Evolutionary conservation across 768 basidiomycete genomes (phyloP), one percentile per base, ranked within the genome.

Genomic region (Rossbeevera mucosa): DNA sequence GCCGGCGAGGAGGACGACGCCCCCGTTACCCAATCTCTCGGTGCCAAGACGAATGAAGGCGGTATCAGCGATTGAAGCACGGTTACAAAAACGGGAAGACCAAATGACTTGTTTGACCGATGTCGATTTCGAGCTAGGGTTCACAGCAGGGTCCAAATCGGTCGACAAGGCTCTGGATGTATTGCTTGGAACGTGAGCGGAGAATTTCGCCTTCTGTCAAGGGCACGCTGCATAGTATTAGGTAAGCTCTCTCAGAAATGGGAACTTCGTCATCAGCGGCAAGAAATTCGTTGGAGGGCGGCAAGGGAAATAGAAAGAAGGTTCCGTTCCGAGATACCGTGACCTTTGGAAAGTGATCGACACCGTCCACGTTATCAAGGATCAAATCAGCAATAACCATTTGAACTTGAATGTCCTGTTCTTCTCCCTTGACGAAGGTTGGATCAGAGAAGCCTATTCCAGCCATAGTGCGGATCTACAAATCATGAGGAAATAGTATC

Each of bases 361-460:
- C 9, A 26, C 47, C 28, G 3, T 26, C 26, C 28, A 26, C 8
- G 18, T 42, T 45, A 21, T 64, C 48, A 55, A 80, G 70, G 0
- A 63, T 67, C 45, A 81, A 67, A 56, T 80, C 80, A 1, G 77
- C 80, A 51, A 80, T 60, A 22, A 75, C 60, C 65, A 79, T 69
- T 46, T 78, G 75, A 2, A 64, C 46, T 9, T 76, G 55, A 14
- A 52, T 62, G 38, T 67, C 70, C 13, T 64, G 52, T 3, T 58
- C 47, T 11, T 67, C 64, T 22, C 60, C 54, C 8, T 48, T 25
- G 5, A 59, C 54, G 25, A 66, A 65, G 24, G 71, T 61, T 2
- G 80, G 80, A 55, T 81, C 76, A 0, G 59, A 54, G 61, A 79
- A 80, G 16, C 64, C 62, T 43, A 81, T 71, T 0, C 73, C 72